A percentile compares a stretch with the other conserved stretches of the same genome.
phyloP scores from a whole-genome alignment of 768 basidiomycete genomes.

The Imleria badia region DNA sequence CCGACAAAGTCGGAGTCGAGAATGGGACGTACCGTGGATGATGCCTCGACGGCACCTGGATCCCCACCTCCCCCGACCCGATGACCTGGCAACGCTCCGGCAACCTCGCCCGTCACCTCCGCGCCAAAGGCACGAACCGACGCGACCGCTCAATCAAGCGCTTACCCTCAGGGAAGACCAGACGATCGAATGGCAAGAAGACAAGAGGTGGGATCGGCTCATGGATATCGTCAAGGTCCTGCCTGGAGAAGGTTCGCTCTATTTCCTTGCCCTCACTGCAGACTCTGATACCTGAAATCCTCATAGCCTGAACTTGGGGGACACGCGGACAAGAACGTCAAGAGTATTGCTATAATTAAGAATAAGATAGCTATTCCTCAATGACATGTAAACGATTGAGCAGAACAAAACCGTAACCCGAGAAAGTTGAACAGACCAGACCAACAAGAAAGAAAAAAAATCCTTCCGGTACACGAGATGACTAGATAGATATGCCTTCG shows the following conservation, averaged over 20 bases:
- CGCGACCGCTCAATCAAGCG: constrained; percentile 38
- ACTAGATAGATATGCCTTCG: background rate
- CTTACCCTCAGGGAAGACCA: constrained; percentile 53
- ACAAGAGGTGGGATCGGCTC: constrained; percentile 52
- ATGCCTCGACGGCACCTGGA: constrained; percentile 59
- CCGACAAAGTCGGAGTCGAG: constrained; percentile 47
- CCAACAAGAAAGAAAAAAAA: background rate
- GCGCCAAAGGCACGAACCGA: constrained; percentile 50
- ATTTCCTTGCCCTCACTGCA: background rate
- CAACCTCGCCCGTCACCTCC: constrained; percentile 51
- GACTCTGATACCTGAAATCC: background rate
- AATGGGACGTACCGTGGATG: constrained; percentile 71
- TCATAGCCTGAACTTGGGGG: background rate
- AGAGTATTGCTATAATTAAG: constrained; percentile 1
- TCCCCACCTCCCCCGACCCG: constrained; percentile 49
- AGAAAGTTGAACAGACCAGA: background rate
- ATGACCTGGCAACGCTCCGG: constrained; percentile 72
- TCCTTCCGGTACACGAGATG: background rate
- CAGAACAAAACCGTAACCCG: background rate
- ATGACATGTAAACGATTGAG: background rate
- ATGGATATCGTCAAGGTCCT: constrained; percentile 40
- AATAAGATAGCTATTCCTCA: constrained; percentile 6
- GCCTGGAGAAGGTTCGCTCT: constrained; percentile 20
- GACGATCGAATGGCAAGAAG: constrained; percentile 53
- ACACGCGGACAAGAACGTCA: background rate